Percentiles rank a stretch among this genome's conserved stretches.
These are phyloP conservation scores for Suillus fuscotomentosus DNA, from an alignment of 768 basidiomycete genomes.

Conservation along the genomic window DNA sequence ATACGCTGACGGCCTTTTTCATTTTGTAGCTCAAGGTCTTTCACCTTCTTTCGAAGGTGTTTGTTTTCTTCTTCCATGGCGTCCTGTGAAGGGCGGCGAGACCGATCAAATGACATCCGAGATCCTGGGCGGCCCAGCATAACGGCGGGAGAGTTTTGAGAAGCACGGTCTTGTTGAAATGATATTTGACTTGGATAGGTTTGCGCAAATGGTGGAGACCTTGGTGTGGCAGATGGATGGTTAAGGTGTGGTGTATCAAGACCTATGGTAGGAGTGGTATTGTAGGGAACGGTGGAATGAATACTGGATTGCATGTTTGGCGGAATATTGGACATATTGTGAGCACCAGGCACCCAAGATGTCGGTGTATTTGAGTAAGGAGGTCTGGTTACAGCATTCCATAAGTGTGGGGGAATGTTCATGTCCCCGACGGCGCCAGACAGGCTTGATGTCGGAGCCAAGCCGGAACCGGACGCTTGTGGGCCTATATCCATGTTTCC, in stretches of 20 bases:
- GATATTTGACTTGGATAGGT: constrained; percentile 7
- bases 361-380: constrained; percentile 14
- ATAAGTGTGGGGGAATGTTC: constrained; percentile 35
- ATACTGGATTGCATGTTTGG: constrained; percentile 24
- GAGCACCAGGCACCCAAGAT: constrained; percentile 9
- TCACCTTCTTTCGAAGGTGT: constrained; percentile 54
- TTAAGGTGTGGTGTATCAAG: constrained; percentile 18
- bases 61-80: constrained; percentile 49
- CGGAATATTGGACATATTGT: neutral
- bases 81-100: constrained; percentile 23
- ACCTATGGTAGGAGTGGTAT: constrained; percentile 19
- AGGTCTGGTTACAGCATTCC: constrained; percentile 23
- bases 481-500: constrained; percentile 21
- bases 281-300: constrained; percentile 22
- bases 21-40: constrained; percentile 63
- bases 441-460: constrained; percentile 46
- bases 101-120: constrained; percentile 25
- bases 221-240: constrained; percentile 18
- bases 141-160: neutral
- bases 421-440: constrained; percentile 64
- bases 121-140: constrained; percentile 19
- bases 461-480: constrained; percentile 40
- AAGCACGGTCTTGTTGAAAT: constrained; percentile 4
- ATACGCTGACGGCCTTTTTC: constrained; percentile 48
- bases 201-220: constrained; percentile 7